Conservation (phyloP, 2,329 filamentous ascomycete genomes). For the Colletotrichum agaves region DNA sequence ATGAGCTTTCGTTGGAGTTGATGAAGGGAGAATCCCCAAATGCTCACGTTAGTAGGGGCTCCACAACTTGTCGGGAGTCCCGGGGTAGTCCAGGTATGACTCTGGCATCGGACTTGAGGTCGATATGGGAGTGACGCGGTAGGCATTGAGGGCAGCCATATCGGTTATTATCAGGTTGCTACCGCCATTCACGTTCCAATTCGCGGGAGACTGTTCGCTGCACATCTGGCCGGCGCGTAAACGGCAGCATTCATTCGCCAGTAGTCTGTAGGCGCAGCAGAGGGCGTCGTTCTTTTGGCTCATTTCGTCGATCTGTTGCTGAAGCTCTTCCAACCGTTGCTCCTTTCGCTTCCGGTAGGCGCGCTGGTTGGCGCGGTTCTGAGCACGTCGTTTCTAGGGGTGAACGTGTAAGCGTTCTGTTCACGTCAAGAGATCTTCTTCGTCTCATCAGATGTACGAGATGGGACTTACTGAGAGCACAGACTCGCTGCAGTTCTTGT, state of each 20-base stretch:
- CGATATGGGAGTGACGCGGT: slow-evolving; percentile 2
- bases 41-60: slow-evolving; percentile 14
- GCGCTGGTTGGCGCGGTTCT: slow-evolving; percentile 36
- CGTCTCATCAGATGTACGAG: neutral
- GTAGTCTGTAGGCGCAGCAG: slow-evolving; percentile 32
- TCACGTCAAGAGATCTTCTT: too few species aligned
- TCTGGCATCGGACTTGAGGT: slow-evolving; percentile 21
- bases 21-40: too few species aligned
- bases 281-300: slow-evolving; percentile 34
- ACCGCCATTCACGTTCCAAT: slow-evolving; percentile 14
- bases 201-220: neutral
- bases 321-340: slow-evolving; percentile 32
- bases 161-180: slow-evolving; percentile 10
- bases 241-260: slow-evolving; percentile 28
- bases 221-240: slow-evolving; percentile 18
- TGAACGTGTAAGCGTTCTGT: neutral
- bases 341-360: slow-evolving; percentile 35
- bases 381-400: slow-evolving; percentile 28
- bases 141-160: slow-evolving; percentile 21
- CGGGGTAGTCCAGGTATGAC: slow-evolving; percentile 31
- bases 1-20: too few species aligned
- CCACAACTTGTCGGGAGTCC: slow-evolving; percentile 29
- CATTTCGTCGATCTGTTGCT: slow-evolving; percentile 33
- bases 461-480: slow-evolving; percentile 34
- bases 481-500: slow-evolving; percentile 38